A percentile compares a stretch with the other conserved stretches of the same genome.
Conservation (phyloP, 306 rosid genomes). For the Herpetospermum pedunculosum region DNA sequence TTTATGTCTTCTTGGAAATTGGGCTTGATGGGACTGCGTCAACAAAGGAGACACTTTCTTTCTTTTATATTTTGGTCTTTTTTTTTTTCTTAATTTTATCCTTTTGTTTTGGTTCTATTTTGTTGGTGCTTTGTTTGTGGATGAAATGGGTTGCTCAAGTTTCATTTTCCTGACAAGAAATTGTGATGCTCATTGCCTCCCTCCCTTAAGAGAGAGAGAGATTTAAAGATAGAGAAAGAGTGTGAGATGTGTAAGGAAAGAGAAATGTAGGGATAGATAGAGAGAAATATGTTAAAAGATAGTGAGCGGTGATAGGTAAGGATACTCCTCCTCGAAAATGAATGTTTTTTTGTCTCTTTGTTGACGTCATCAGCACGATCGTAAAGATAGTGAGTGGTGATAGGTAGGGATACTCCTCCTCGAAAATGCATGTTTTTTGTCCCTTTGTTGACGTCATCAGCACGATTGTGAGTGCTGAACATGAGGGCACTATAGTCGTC, state of each 20-base stretch:
- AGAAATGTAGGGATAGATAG: too few relatives aligned
- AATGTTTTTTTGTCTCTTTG: too few relatives aligned
- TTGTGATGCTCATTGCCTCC: slow-evolving; percentile 5
- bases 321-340: too few relatives aligned
- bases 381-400: too few relatives aligned
- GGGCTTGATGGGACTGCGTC: slow-evolving; percentile 33
- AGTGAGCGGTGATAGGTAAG: too few relatives aligned
- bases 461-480: too few relatives aligned
- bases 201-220: background rate
- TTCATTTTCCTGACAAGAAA: slow-evolving; percentile 3
- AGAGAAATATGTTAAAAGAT: too few relatives aligned
- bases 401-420: too few relatives aligned
- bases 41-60: slow-evolving; percentile 27
- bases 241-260: background rate
- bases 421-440: too few relatives aligned
- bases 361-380: too few relatives aligned
- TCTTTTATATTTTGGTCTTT: background rate
- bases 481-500: too few relatives aligned
- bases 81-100: background rate
- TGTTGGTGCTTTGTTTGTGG: background rate
- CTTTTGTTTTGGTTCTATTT: background rate
- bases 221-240: background rate
- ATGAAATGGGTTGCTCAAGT: slow-evolving; percentile 6
- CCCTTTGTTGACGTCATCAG: too few relatives aligned
- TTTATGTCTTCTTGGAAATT: slow-evolving; percentile 25